phyloP scores from a whole-genome alignment of 2,329 filamentous ascomycete genomes.

The Talaromyces sp. region DNA sequence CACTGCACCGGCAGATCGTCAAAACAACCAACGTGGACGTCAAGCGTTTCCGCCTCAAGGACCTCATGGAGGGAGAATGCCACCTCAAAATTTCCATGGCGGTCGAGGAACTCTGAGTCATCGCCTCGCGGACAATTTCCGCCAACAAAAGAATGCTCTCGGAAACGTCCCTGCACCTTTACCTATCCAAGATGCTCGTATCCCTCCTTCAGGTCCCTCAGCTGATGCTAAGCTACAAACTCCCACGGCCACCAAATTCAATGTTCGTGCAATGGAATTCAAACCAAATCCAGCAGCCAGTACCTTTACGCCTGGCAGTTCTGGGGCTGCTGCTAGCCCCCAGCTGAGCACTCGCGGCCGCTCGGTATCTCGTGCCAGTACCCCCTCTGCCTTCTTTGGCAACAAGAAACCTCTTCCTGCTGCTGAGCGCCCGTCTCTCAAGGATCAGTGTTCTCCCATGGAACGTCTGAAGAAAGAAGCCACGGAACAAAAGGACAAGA shows the following conservation, averaged over 20 bases:
- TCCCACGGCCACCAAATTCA: conserved; percentile 54
- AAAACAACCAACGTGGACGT: conserved; percentile 43
- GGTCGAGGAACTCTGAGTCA: conserved; percentile 44
- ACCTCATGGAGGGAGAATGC: conserved; percentile 38
- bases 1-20: conserved; percentile 41
- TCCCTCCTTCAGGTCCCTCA: conserved; percentile 69
- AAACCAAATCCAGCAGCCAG: conserved; percentile 76
- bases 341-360: conserved; percentile 53
- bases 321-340: conserved; percentile 63
- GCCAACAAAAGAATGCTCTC: conserved; percentile 46
- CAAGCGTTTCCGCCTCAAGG: conserved; percentile 41
- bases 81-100: conserved; percentile 40
- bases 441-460: conserved; percentile 57
- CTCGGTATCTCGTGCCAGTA: conserved; percentile 43
- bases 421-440: conserved; percentile 50
- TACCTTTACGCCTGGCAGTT: conserved; percentile 67
- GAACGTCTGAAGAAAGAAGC: conserved; percentile 66
- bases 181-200: conserved; percentile 61
- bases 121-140: conserved; percentile 48
- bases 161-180: conserved; percentile 49
- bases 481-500: conserved; percentile 48
- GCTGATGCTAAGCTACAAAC: conserved; percentile 51
- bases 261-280: conserved; percentile 68
- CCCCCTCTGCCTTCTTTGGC: conserved; percentile 56
- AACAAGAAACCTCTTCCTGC: conserved; percentile 65